phyloP scores from a whole-genome alignment of 2,329 filamentous ascomycete genomes.

The Fusarium sulawesiense region DNA sequence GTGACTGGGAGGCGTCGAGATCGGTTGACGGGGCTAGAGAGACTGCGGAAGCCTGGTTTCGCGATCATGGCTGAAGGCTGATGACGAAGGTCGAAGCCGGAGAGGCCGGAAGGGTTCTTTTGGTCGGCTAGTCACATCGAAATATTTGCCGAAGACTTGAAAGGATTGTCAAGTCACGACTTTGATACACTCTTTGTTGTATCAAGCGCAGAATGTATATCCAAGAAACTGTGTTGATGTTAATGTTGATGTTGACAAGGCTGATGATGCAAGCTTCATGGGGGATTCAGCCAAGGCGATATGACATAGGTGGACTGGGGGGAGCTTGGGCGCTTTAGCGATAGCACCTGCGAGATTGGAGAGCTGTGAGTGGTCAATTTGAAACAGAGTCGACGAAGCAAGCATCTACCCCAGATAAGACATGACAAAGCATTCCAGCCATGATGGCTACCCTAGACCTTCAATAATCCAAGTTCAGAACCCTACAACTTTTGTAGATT shows the following conservation, averaged over 20 bases:
- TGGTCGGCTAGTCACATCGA: conserved; percentile 39
- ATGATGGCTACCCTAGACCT: conserved; percentile 20
- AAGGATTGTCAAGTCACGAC: background rate
- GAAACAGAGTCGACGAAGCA: background rate
- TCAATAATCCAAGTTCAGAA: fast-evolving
- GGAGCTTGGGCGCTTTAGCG: conserved; percentile 37
- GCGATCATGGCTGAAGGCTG: conserved; percentile 38
- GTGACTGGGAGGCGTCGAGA: conserved; percentile 39
- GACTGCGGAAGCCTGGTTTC: conserved; percentile 26
- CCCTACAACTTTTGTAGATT: background rate
- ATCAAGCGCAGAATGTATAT: background rate
- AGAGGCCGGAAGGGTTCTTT: conserved; percentile 35
- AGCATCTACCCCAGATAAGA: conserved; percentile 1
- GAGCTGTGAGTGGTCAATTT: conserved; percentile 23
- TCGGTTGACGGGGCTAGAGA: conserved; percentile 24
- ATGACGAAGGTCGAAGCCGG: conserved; percentile 22
- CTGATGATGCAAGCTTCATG: conserved; percentile 24
- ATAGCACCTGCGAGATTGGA: conserved; percentile 24
- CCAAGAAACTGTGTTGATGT: conserved; percentile 7
- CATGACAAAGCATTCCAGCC: conserved; percentile 13
- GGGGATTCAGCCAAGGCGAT: conserved; percentile 5
- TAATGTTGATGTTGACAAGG: conserved; percentile 27
- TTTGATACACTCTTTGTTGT: background rate
- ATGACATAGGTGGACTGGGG: conserved; percentile 19
- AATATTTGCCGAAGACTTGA: background rate